These are phyloP conservation scores for Ascochyta fabae DNA, from an alignment of 2,329 filamentous ascomycete species.

Conservation along the genomic window DNA sequence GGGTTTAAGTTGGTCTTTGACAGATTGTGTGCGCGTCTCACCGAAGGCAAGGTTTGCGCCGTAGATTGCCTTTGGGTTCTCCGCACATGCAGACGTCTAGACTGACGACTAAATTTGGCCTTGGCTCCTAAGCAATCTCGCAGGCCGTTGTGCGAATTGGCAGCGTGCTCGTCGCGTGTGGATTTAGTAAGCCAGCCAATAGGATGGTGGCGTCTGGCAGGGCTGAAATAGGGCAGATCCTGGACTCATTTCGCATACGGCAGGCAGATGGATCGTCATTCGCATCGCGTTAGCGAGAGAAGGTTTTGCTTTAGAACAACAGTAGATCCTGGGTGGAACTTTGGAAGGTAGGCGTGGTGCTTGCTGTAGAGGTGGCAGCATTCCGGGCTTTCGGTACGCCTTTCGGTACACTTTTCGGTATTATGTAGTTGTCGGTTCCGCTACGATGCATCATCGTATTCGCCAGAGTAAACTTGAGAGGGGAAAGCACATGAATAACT, in stretches of 20 bases:
- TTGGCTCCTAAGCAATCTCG: constrained; percentile 16
- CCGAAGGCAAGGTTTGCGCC: constrained; percentile 8
- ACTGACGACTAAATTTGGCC: constrained; percentile 9
- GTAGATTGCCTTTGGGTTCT: constrained; percentile 4
- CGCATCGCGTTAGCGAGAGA: constrained; percentile 13
- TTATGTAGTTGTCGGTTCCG: not conserved
- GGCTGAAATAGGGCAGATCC: constrained; percentile 29
- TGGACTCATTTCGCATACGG: constrained; percentile 30
- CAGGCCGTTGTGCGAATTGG: constrained; percentile 13
- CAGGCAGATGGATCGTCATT: constrained; percentile 22
- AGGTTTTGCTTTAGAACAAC: constrained; percentile 8
- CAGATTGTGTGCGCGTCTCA: not conserved
- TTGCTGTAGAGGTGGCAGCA: not conserved
- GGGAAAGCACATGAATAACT: not conserved
- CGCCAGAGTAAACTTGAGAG: not conserved
- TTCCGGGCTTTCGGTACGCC: not conserved
- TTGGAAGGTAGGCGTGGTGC: not conserved
- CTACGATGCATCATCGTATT: not conserved
- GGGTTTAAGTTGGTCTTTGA: not conserved
- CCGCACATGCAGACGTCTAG: constrained; percentile 11
- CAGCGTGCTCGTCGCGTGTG: constrained; percentile 20
- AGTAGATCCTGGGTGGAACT: not conserved
- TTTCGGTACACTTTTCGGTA: not conserved
- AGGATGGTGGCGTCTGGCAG: constrained; percentile 10
- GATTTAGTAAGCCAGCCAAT: constrained; percentile 12